A percentile compares a stretch with the other conserved stretches of the same genome.
phyloP scores from a whole-genome alignment of 345 rosid species.

The Pelargonium nanum region DNA sequence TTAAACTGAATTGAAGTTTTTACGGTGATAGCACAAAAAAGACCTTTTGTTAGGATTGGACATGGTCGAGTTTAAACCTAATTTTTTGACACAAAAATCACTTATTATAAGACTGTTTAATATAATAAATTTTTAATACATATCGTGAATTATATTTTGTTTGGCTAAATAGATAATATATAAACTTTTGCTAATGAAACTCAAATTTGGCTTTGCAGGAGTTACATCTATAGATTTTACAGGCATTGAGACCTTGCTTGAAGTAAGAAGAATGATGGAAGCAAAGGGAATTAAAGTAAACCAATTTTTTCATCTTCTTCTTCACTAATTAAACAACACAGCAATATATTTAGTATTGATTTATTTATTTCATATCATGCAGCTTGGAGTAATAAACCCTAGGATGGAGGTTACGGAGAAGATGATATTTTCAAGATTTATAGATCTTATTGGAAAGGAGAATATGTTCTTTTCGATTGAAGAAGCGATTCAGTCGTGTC shows the following conservation, averaged over 20 bases:
- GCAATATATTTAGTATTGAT: not conserved
- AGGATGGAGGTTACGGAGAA: conserved; percentile 71
- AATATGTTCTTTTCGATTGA: conserved; percentile 44
- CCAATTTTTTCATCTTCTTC: not conserved
- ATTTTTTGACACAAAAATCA: too few species aligned
- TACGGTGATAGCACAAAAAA: too few species aligned
- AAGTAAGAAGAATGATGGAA: conserved; percentile 40
- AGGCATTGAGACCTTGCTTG: conserved; percentile 55
- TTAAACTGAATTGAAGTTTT: too few species aligned
- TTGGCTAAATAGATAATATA: not conserved
- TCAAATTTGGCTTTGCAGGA: conserved; percentile 22
- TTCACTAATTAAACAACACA: not conserved
- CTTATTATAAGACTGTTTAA: too few species aligned
- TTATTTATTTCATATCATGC: not conserved
- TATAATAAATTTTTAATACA: too few species aligned
- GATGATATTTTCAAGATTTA: conserved; percentile 51
- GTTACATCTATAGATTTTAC: conserved; percentile 67
- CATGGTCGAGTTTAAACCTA: too few species aligned
- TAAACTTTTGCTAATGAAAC: too few species aligned
- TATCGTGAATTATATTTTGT: too few species aligned
- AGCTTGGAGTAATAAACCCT: conserved; percentile 67
- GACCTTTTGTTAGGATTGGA: too few species aligned
- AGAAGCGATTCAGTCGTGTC: conserved; percentile 50
- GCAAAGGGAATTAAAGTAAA: conserved; percentile 40
- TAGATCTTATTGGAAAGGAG: conserved; percentile 50